Conservation (phyloP, 2,329 filamentous ascomycete species). For the Aurifilum marmelostoma region DNA sequence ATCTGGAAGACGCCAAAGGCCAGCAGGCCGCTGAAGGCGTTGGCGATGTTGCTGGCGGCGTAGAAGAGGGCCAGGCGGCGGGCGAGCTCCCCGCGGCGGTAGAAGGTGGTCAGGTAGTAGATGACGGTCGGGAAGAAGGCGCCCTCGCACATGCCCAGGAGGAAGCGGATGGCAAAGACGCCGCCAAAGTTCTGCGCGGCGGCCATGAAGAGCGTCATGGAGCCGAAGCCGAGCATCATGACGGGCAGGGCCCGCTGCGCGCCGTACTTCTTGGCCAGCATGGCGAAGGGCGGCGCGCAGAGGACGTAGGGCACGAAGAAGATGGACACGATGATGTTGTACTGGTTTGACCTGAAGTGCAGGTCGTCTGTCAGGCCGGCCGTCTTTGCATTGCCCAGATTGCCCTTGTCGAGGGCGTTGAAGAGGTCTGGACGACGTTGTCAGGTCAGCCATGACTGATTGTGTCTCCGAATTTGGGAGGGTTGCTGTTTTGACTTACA, state of each 20-base stretch:
- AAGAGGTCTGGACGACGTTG: conserved; percentile 42
- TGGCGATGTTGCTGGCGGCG: conserved; percentile 63
- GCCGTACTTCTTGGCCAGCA: conserved; percentile 71
- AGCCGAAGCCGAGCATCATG: conserved; percentile 70
- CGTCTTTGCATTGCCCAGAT: conserved; percentile 61
- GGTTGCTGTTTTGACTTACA: conserved; percentile 32
- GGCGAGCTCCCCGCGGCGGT: conserved; percentile 71
- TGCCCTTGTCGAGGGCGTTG: conserved; percentile 54
- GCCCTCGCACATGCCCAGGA: conserved; percentile 69
- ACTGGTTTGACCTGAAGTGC: conserved; percentile 63
- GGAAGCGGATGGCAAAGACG: conserved; percentile 69
- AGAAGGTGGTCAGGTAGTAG: conserved; percentile 64
- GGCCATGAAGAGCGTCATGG: conserved; percentile 63
- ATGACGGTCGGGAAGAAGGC: conserved; percentile 72
- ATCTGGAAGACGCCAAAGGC: conserved; percentile 54
- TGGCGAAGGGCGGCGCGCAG: conserved; percentile 65
- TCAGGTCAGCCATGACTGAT: neutral
- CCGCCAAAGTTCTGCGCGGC: conserved; percentile 64
- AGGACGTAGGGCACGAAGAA: conserved; percentile 77
- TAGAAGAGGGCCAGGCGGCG: conserved; percentile 69
- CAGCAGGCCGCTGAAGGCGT: conserved; percentile 66
- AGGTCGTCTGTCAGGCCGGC: conserved; percentile 56
- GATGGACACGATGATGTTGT: conserved; percentile 70
- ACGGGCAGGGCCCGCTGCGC: conserved; percentile 64
- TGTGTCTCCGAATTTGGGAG: neutral